phyloP scores from a whole-genome alignment of 805 yeast species.

The Metschnikowia colocasiae region DNA sequence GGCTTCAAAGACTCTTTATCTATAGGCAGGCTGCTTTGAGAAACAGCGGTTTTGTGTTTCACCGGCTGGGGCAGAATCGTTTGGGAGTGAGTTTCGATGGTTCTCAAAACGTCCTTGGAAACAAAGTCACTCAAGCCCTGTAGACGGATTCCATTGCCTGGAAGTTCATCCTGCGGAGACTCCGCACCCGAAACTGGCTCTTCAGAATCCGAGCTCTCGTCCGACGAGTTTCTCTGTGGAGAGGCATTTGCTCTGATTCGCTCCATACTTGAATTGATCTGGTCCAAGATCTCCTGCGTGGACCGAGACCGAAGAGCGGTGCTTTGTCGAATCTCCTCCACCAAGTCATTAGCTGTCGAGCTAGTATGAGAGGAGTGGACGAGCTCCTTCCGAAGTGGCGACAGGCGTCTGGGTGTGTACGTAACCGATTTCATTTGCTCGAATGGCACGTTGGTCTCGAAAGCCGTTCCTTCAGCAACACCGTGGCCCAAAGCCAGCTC shows the following conservation, averaged over 20 bases:
- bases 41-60: not conserved
- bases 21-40: not conserved
- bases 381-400: conserved; percentile 15
- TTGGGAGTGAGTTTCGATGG: not conserved
- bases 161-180: not conserved
- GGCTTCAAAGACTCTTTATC: not conserved
- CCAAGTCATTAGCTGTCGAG: conserved; percentile 9
- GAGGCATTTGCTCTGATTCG: conserved; percentile 3
- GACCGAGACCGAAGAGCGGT: conserved; percentile 13
- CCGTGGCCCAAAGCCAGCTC: not conserved
- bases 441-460: not conserved
- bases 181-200: not conserved
- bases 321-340: conserved; percentile 13
- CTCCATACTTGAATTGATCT: conserved; percentile 24
- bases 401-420: conserved; percentile 14
- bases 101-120: not conserved
- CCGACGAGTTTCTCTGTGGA: not conserved
- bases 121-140: conserved; percentile 4
- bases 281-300: conserved; percentile 23
- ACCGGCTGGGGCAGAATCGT: not conserved
- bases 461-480: not conserved
- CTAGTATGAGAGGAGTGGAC: conserved; percentile 5
- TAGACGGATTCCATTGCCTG: not conserved
- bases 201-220: not conserved
- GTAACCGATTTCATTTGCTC: not conserved